Percentiles rank a stretch among this genome's conserved stretches.
Evolutionary conservation across 106 monocot genomes (phyloP).

Genomic region (Dendrobium chrysotoxum): DNA sequence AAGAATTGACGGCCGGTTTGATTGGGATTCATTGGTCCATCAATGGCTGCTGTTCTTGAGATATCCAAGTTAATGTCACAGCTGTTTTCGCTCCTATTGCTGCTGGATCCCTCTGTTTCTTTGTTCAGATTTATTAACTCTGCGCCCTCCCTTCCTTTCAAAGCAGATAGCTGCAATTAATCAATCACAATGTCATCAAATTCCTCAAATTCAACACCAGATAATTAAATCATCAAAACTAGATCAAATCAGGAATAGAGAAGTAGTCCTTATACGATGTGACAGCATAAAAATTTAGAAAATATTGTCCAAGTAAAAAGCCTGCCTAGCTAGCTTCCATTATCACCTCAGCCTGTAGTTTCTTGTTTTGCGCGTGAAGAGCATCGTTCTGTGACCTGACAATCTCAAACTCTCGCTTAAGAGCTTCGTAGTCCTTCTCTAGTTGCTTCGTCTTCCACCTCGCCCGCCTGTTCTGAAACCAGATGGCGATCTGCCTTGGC

Average conservation of each 20-base stretch:
- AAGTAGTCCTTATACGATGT: no score
- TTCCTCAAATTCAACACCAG: background rate
- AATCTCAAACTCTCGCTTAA: slow-evolving; percentile 31
- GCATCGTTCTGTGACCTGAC: slow-evolving; percentile 28
- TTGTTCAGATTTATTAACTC: slow-evolving; percentile 54
- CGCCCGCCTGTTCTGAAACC: slow-evolving; percentile 61
- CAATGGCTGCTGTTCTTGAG: slow-evolving; percentile 15
- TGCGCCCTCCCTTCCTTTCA: slow-evolving; percentile 26
- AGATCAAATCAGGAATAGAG: background rate
- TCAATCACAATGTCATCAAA: background rate
- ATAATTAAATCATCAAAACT: background rate
- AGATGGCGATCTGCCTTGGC: slow-evolving; percentile 61
- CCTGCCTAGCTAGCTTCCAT: no score
- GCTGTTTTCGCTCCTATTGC: slow-evolving; percentile 55
- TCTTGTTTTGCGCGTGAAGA: slow-evolving; percentile 35
- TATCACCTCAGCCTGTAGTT: slow-evolving; percentile 39
- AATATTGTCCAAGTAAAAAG: no score
- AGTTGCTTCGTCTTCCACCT: slow-evolving; percentile 66
- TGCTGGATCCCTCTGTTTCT: slow-evolving; percentile 58
- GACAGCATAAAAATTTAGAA: no score
- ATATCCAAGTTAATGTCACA: slow-evolving; percentile 41
- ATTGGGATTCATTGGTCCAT: background rate
- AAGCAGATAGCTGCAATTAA: slow-evolving; percentile 26
- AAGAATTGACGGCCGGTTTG: slow-evolving; percentile 10
- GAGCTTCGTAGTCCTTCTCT: slow-evolving; percentile 47